phyloP scores from a whole-genome alignment of 305 asterid species.

The Fraxinus velutina region DNA sequence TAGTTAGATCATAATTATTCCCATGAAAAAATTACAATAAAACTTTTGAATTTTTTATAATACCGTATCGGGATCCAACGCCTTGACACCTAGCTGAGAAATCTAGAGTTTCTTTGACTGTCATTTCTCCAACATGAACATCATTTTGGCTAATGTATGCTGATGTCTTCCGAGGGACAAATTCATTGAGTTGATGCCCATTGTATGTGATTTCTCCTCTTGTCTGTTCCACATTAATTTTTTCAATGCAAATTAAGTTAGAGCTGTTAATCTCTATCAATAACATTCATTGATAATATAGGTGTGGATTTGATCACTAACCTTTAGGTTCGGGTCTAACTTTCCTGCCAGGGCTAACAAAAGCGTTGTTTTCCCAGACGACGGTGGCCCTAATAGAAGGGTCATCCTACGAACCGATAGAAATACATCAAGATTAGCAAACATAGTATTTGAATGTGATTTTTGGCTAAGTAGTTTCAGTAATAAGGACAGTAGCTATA shows the following conservation, averaged over 20 bases:
- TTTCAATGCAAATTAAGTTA: not conserved
- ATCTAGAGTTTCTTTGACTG: conserved; percentile 59
- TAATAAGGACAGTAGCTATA: not conserved
- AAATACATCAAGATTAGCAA: not conserved
- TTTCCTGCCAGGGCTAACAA: conserved; percentile 61
- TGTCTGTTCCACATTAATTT: conserved; percentile 32
- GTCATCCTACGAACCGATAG: conserved; percentile 47
- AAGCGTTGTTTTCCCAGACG: conserved; percentile 62
- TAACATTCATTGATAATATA: not conserved
- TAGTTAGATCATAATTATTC: not conserved
- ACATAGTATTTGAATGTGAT: not conserved
- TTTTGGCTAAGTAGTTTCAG: not conserved
- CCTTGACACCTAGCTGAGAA: conserved; percentile 70
- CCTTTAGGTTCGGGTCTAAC: conserved; percentile 54
- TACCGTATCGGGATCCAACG: conserved; percentile 58
- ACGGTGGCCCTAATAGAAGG: conserved; percentile 62
- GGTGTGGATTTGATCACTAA: conserved; percentile 7
- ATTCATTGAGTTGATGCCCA: conserved; percentile 53
- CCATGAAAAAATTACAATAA: not conserved
- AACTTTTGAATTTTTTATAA: not conserved
- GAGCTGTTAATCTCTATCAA: not conserved
- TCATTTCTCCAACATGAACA: conserved; percentile 63
- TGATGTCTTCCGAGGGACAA: conserved; percentile 57
- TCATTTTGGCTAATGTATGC: conserved; percentile 65
- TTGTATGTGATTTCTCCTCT: conserved; percentile 54